Conservation (phyloP, 306 rosid genomes). For the Rosa rugosa region DNA sequence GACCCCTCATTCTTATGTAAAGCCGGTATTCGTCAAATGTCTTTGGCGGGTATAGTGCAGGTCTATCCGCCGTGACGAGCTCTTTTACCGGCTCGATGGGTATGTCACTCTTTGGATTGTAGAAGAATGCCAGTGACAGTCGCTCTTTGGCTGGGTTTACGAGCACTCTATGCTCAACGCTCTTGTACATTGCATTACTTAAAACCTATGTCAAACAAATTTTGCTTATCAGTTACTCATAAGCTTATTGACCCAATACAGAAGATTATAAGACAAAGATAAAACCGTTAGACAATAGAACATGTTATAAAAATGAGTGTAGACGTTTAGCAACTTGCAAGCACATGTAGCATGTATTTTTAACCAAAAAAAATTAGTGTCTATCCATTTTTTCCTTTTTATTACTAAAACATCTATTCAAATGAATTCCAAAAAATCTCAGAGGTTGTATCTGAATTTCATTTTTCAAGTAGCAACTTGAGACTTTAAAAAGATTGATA, state of each 20-base stretch:
- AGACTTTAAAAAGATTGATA: background rate
- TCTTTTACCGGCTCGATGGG: slow-evolving; percentile 67
- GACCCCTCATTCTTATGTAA: slow-evolving; percentile 73
- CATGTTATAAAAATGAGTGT: background rate
- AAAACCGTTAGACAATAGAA: too few species aligned
- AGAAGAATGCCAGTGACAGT: slow-evolving; percentile 84
- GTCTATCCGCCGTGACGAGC: slow-evolving; percentile 47
- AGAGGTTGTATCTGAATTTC: background rate
- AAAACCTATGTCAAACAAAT: slow-evolving; percentile 45
- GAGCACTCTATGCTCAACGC: slow-evolving; percentile 90
- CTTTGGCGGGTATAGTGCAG: slow-evolving; percentile 64
- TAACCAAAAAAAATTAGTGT: background rate
- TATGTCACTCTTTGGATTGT: slow-evolving; percentile 85
- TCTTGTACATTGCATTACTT: slow-evolving; percentile 79
- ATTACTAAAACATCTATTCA: background rate
- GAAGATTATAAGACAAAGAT: too few species aligned
- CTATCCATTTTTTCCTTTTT: background rate
- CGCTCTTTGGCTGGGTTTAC: slow-evolving; percentile 76
- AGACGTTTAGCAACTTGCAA: background rate
- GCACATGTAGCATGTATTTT: background rate
- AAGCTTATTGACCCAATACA: background rate
- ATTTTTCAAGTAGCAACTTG: background rate
- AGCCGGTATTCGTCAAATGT: slow-evolving; percentile 88
- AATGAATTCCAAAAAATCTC: background rate
- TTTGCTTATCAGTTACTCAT: background rate